Percentiles rank a stretch among this genome's conserved stretches.
These are phyloP conservation scores for Rhodotorula paludigena DNA, from an alignment of 768 basidiomycete genomes.

Conservation along the genomic window DNA sequence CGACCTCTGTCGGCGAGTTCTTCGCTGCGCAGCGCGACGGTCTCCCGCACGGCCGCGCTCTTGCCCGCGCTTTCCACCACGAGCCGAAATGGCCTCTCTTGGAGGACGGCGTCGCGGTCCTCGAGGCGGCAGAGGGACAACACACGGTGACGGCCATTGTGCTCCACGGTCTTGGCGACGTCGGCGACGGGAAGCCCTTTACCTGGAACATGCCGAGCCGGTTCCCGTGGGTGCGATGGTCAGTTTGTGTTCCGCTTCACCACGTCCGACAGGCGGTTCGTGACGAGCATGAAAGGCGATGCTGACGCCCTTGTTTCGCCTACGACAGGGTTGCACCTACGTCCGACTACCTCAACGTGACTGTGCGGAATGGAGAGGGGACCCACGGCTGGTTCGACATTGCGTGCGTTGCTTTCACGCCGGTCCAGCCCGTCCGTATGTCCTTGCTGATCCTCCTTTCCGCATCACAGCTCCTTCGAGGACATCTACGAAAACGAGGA, in stretches of 20 bases:
- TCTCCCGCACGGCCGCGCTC: neutral
- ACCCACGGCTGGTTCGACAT: conserved; percentile 30
- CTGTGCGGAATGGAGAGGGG: conserved; percentile 1
- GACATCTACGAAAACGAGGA: conserved; percentile 28
- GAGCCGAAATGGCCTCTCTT: neutral
- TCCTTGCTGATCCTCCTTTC: neutral
- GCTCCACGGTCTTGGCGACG: conserved; percentile 17
- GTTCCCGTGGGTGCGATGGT: conserved; percentile 23
- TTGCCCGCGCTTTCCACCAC: neutral
- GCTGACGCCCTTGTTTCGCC: neutral
- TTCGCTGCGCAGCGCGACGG: neutral
- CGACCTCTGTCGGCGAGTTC: neutral
- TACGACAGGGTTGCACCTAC: conserved; percentile 18
- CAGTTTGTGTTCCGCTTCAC: neutral
- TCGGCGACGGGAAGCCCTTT: conserved; percentile 8
- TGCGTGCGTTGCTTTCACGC: neutral
- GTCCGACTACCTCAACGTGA: conserved; percentile 18
- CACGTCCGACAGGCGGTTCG: neutral
- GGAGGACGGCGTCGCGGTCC: neutral
- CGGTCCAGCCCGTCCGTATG: too few species aligned
- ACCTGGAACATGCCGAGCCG: neutral
- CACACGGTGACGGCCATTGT: conserved; percentile 21
- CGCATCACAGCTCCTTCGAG: conserved; percentile 6
- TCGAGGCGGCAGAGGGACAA: neutral
- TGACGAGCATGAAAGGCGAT: neutral